phyloP scores from a whole-genome alignment of 805 yeast species.

The Danielia reshetovae region DNA sequence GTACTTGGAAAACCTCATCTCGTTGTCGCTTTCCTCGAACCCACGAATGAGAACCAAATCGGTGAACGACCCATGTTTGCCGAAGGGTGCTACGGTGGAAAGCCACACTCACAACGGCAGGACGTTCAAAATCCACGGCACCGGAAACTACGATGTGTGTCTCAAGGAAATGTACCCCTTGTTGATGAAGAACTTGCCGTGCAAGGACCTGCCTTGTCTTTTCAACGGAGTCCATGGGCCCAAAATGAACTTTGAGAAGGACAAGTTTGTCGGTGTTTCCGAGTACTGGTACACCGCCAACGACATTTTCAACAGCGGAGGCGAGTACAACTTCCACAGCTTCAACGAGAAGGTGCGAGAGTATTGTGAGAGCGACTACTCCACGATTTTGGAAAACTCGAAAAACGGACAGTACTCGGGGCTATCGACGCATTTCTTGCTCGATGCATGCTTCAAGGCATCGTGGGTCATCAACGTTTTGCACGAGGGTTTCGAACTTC shows the following conservation, averaged over 20 bases:
- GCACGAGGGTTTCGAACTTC: conserved; percentile 90
- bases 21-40: conserved; percentile 15
- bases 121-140: conserved; percentile 56
- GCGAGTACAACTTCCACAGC: conserved; percentile 72
- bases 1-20: conserved; percentile 55
- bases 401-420: conserved; percentile 56
- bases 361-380: conserved; percentile 80
- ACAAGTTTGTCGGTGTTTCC: conserved; percentile 87
- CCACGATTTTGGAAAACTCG: conserved; percentile 42
- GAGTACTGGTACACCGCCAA: conserved; percentile 98
- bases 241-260: conserved; percentile 68
- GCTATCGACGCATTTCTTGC: conserved; percentile 49
- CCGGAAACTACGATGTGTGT: conserved; percentile 78
- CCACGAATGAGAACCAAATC: conserved; percentile 5
- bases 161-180: conserved; percentile 69
- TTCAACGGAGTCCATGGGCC: conserved; percentile 97
- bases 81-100: conserved; percentile 48
- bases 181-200: conserved; percentile 72
- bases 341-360: conserved; percentile 63
- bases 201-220: conserved; percentile 83
- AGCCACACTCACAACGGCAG: conserved; percentile 46
- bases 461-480: conserved; percentile 87
- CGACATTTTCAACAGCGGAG: conserved; percentile 85
- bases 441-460: conserved; percentile 88
- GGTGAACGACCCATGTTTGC: conserved; percentile 74